Evolutionary conservation across 169 alveolate species (phyloP).

Genomic region (Neospora caninum): DNA sequence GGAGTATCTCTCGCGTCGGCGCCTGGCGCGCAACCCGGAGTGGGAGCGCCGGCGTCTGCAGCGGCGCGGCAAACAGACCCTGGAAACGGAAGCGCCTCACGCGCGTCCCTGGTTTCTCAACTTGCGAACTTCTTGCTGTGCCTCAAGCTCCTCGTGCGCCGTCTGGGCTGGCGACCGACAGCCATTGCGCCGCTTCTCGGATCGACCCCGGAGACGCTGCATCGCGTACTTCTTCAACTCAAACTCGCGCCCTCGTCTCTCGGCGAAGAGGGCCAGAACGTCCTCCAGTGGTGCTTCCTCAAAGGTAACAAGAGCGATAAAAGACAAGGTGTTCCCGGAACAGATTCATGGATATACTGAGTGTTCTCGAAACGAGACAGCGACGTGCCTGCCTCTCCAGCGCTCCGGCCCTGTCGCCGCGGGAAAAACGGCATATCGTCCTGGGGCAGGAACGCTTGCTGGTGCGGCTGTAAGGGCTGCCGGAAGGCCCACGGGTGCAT

Average conservation of each 20-base stretch:
- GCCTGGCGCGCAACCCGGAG: background rate
- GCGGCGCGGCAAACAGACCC: background rate
- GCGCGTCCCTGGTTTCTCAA: background rate
- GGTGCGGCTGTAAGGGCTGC: too few relatives aligned
- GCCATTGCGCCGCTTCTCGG: background rate
- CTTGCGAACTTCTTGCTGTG: background rate
- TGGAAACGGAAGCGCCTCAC: background rate
- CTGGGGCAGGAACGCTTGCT: too few relatives aligned
- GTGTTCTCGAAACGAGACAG: too few relatives aligned
- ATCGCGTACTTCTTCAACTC: background rate
- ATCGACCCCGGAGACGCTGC: background rate
- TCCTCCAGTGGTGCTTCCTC: slow-evolving; percentile 17
- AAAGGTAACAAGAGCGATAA: background rate
- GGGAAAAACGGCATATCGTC: too few relatives aligned
- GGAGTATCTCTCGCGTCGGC: background rate
- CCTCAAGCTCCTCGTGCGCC: background rate
- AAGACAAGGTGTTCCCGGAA: background rate
- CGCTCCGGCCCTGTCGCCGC: too few relatives aligned
- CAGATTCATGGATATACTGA: too few relatives aligned
- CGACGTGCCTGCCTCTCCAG: too few relatives aligned
- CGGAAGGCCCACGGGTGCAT: too few relatives aligned
- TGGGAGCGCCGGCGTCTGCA: background rate
- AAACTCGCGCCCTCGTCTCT: background rate
- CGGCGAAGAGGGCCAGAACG: background rate
- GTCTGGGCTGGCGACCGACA: background rate